phyloP scores from a whole-genome alignment of 1,139 yeast species.

The Maudiozyma humilis region DNA sequence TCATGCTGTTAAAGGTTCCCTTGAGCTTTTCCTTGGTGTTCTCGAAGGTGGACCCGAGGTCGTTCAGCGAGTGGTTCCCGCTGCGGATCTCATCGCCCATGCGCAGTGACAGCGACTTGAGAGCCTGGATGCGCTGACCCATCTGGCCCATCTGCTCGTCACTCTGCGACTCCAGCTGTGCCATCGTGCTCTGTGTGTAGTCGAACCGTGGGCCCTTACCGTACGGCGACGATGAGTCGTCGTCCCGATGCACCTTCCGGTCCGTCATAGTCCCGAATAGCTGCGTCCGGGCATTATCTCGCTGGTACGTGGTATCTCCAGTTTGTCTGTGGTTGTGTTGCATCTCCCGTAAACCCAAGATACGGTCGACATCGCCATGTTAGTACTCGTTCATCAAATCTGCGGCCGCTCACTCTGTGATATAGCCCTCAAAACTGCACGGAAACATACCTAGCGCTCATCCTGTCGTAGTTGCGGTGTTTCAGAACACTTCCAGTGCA shows the following conservation, averaged over 20 bases:
- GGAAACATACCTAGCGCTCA: slow-evolving; percentile 6
- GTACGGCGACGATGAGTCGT: slow-evolving; percentile 21
- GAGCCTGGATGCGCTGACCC: slow-evolving; percentile 59
- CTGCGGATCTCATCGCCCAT: slow-evolving; percentile 85
- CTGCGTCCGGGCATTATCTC: slow-evolving; percentile 29
- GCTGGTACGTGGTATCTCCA: slow-evolving; percentile 19
- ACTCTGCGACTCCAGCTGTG: slow-evolving; percentile 72
- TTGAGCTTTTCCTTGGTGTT: slow-evolving; percentile 43
- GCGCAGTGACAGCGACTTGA: slow-evolving; percentile 60
- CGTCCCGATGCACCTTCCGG: slow-evolving; percentile 8
- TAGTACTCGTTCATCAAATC: too few species aligned
- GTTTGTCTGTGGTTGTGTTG: slow-evolving; percentile 11
- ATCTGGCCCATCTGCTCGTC: slow-evolving; percentile 67
- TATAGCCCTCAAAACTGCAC: too few species aligned
- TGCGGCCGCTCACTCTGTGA: too few species aligned
- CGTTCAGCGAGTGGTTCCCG: slow-evolving; percentile 54
- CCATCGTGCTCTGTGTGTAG: slow-evolving; percentile 45
- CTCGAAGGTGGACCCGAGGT: slow-evolving; percentile 44
- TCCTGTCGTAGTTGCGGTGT: too few species aligned
- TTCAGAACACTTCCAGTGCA: too few species aligned
- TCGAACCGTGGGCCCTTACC: slow-evolving; percentile 19
- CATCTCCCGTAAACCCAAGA: too few species aligned
- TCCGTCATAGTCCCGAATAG: slow-evolving; percentile 26
- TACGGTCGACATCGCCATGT: too few species aligned
- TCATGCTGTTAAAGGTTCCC: slow-evolving; percentile 65